Evolutionary conservation across 371 early-diverging fungal genomes (phyloP).

Genomic region (Neoconidiobolus thromboides): DNA sequence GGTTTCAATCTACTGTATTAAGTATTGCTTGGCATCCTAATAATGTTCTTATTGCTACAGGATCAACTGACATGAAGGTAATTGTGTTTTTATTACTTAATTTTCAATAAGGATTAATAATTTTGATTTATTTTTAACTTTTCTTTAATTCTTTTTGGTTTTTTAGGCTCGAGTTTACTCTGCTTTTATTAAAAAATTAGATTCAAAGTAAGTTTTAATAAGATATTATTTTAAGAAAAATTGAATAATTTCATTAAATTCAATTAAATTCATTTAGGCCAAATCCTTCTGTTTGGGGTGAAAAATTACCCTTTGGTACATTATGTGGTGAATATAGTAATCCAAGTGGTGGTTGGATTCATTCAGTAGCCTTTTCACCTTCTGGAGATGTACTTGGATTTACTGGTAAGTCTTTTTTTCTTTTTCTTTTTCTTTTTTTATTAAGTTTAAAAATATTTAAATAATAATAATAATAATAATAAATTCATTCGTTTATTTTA

Average conservation of each 20-base stretch:
- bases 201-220: constrained; percentile 41
- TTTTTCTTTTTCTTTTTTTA: neutral
- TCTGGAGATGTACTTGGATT: constrained; percentile 78
- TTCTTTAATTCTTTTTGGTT: neutral
- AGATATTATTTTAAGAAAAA: neutral
- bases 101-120: neutral
- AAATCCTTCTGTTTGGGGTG: constrained; percentile 72
- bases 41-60: constrained; percentile 83
- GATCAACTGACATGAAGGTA: constrained; percentile 84
- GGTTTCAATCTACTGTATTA: constrained; percentile 77
- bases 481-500: neutral
- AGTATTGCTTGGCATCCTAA: constrained; percentile 94
- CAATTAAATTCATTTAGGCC: constrained; percentile 19
- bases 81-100: neutral
- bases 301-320: constrained; percentile 83
- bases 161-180: constrained; percentile 77
- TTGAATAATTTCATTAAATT: neutral
- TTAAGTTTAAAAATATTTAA: neutral
- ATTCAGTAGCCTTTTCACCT: constrained; percentile 82
- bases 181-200: constrained; percentile 85
- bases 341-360: constrained; percentile 81
- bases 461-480: too few species aligned
- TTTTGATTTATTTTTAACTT: neutral
- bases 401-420: constrained; percentile 23
- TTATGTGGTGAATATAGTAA: constrained; percentile 75